These are phyloP conservation scores for Lathyrus aphaca DNA, from an alignment of 306 rosid genomes.

Conservation along the genomic window DNA sequence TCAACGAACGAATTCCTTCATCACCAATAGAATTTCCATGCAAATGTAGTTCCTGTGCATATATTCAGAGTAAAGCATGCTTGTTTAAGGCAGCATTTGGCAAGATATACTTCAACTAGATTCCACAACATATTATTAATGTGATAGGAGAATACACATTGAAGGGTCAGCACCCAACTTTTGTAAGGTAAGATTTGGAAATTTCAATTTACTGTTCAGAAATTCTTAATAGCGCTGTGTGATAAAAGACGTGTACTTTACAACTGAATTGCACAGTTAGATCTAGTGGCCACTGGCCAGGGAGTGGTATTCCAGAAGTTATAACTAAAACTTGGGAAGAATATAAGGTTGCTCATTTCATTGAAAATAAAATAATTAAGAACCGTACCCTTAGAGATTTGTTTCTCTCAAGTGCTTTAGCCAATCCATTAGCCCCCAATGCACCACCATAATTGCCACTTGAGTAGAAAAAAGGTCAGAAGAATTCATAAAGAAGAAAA, in stretches of 20 bases:
- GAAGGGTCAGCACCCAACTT: constrained; percentile 26
- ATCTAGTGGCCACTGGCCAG: constrained; percentile 16
- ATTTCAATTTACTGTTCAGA: neutral
- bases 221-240: constrained; percentile 17
- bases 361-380: constrained; percentile 46
- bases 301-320: constrained; percentile 25
- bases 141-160: constrained; percentile 10
- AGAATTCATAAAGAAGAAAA: constrained; percentile 36
- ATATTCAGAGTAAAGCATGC: constrained; percentile 38
- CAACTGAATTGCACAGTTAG: constrained; percentile 15
- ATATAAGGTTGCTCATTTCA: constrained; percentile 29
- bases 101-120: constrained; percentile 28
- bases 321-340: constrained; percentile 6
- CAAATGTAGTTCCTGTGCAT: constrained; percentile 82
- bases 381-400: constrained; percentile 80
- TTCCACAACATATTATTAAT: constrained; percentile 21
- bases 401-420: constrained; percentile 92
- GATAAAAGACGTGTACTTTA: constrained; percentile 1
- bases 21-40: constrained; percentile 97
- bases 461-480: constrained; percentile 41
- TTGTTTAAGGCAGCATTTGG: constrained; percentile 32
- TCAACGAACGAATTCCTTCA: constrained; percentile 85
- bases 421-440: constrained; percentile 92
- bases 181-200: constrained; percentile 12
- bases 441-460: constrained; percentile 99